Evolutionary conservation across 2,329 filamentous ascomycete genomes (phyloP).

Genomic region (Ascochyta fabae): DNA sequence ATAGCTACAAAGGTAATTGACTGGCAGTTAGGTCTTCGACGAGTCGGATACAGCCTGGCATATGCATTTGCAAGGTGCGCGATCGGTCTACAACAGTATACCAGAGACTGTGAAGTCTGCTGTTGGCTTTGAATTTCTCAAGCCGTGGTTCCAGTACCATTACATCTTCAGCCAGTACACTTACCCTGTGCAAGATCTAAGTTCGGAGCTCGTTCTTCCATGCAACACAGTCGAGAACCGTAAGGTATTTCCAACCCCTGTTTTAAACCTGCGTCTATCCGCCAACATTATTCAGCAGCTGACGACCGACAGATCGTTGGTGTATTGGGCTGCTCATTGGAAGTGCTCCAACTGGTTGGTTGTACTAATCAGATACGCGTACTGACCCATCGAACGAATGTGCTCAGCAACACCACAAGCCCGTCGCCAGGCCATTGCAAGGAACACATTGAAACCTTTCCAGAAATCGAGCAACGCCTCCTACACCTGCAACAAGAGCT

Average conservation of each 20-base stretch:
- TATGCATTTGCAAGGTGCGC: conserved; percentile 55
- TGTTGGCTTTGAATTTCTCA: conserved; percentile 46
- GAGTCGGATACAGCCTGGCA: conserved; percentile 57
- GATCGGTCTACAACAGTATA: conserved; percentile 43
- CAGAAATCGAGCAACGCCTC: conserved; percentile 26
- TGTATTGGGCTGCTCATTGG: conserved; percentile 56
- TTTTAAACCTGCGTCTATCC: too few relatives aligned
- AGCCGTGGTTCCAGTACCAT: conserved; percentile 58
- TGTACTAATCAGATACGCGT: conserved; percentile 46
- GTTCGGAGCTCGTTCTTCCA: conserved; percentile 35
- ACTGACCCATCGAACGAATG: not conserved
- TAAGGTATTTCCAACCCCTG: not conserved
- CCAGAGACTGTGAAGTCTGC: conserved; percentile 34
- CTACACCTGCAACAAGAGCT: conserved; percentile 33
- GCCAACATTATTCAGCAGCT: not conserved
- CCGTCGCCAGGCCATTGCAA: not conserved
- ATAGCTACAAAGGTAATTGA: not conserved
- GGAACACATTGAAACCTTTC: not conserved
- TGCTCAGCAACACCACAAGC: not conserved
- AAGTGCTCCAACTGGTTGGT: conserved; percentile 55
- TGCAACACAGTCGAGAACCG: not conserved
- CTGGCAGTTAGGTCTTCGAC: conserved; percentile 53
- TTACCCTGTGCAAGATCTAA: conserved; percentile 35
- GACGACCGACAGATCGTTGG: conserved; percentile 52
- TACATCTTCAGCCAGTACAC: conserved; percentile 56